phyloP scores from a whole-genome alignment of 2,329 filamentous ascomycete species.

The Colletotrichum sp. region DNA sequence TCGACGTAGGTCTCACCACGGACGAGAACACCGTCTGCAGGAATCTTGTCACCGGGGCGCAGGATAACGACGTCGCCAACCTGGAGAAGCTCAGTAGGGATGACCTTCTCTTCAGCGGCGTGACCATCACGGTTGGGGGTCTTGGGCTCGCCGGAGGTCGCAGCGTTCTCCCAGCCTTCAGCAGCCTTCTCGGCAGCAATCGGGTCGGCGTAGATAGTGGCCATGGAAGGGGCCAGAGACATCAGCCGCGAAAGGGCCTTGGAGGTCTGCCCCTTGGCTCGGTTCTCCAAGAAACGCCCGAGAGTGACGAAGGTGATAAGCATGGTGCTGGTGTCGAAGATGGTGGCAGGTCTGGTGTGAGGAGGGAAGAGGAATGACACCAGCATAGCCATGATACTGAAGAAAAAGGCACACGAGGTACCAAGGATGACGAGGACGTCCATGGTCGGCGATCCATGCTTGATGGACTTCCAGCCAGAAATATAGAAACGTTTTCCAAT shows the following conservation, averaged over 20 bases:
- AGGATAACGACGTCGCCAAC: conserved; percentile 93
- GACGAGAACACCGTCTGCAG: conserved; percentile 86
- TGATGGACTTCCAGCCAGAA: conserved; percentile 91
- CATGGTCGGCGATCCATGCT: conserved; percentile 94
- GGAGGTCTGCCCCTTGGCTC: conserved; percentile 94
- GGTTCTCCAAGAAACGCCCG: conserved; percentile 90
- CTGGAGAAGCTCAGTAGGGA: conserved; percentile 93
- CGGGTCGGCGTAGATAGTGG: conserved; percentile 93
- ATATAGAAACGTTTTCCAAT: conserved; percentile 93
- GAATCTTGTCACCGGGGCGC: conserved; percentile 94
- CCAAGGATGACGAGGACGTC: conserved; percentile 94
- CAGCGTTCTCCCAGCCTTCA: conserved; percentile 71
- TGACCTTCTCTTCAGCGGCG: conserved; percentile 80
- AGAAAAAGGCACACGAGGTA: conserved; percentile 95
- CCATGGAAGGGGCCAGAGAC: conserved; percentile 96
- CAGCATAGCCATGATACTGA: conserved; percentile 86
- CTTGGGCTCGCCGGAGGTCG: conserved; percentile 48
- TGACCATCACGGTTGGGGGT: conserved; percentile 54
- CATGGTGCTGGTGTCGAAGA: conserved; percentile 99
- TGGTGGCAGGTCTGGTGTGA: conserved; percentile 81
- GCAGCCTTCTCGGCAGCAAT: conserved; percentile 92
- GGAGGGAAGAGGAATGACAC: conserved; percentile 79
- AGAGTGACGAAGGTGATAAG: conserved; percentile 94
- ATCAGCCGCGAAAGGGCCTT: conserved; percentile 92
- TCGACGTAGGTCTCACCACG: conserved; percentile 93